phyloP scores from a whole-genome alignment of 164 flowering plant genomes.

The Dillenia turbinata region DNA sequence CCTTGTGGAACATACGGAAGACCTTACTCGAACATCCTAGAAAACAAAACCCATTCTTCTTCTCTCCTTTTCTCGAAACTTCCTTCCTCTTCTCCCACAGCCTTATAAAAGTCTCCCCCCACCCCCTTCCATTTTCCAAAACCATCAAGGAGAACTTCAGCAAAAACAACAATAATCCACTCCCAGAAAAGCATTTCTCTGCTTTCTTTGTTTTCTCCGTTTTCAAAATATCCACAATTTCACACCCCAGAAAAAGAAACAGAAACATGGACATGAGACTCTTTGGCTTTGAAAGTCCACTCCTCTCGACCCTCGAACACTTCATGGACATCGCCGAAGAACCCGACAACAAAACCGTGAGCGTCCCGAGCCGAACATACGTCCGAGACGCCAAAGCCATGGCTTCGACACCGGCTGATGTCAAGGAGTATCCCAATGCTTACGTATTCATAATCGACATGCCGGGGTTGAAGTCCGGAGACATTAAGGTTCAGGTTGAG shows the following conservation, averaged over 20 bases:
- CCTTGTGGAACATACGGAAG: too few relatives aligned
- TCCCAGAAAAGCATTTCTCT: neutral
- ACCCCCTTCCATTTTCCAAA: too few relatives aligned
- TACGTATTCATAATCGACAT: constrained; percentile 31
- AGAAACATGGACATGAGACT: neutral
- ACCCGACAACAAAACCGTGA: constrained; percentile 8
- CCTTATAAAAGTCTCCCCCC: too few relatives aligned
- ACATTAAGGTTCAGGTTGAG: constrained; percentile 31
- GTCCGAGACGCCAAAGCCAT: constrained; percentile 24
- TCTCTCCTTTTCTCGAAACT: too few relatives aligned
- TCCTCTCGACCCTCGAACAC: constrained; percentile 14
- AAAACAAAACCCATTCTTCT: too few relatives aligned
- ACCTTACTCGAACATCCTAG: too few relatives aligned
- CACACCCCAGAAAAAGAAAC: neutral
- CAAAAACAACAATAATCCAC: neutral
- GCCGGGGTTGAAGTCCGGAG: constrained; percentile 29
- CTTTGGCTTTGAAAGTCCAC: constrained; percentile 8
- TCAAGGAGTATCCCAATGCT: constrained; percentile 19
- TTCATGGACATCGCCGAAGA: constrained; percentile 11
- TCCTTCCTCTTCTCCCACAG: too few relatives aligned
- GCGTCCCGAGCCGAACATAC: constrained; percentile 15
- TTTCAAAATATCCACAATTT: neutral
- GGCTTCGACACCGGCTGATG: constrained; percentile 25
- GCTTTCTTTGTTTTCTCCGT: neutral
- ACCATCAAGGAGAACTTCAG: too few relatives aligned